Evolutionary conservation across 768 basidiomycete species (phyloP).

Genomic region (Gloeostereum incarnatum): DNA sequence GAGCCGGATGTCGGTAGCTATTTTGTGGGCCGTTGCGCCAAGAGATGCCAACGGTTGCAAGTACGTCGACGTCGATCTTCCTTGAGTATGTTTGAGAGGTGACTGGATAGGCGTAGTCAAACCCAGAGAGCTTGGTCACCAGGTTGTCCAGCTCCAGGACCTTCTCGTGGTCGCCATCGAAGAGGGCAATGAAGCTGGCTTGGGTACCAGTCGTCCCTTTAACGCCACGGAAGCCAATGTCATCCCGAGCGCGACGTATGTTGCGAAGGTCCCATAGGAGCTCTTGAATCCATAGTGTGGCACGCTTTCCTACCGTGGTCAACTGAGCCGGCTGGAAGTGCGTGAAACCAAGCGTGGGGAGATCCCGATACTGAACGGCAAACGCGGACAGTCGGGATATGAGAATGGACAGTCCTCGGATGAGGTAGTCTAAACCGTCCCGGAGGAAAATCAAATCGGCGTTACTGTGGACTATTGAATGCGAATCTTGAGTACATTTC

Average conservation of each 20-base stretch:
- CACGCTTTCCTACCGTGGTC: slow-evolving; percentile 95
- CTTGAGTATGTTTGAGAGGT: slow-evolving; percentile 98
- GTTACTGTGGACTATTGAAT: slow-evolving; percentile 47
- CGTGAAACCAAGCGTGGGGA: slow-evolving; percentile 95
- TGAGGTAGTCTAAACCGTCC: slow-evolving; percentile 73
- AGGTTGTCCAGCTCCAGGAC: slow-evolving; percentile 76
- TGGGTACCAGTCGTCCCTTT: slow-evolving; percentile 99
- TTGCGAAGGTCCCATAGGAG: slow-evolving; percentile 95
- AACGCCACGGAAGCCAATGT: slow-evolving; percentile 94
- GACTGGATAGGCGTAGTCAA: slow-evolving; percentile 92
- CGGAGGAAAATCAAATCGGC: slow-evolving; percentile 97
- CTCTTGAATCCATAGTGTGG: slow-evolving; percentile 94
- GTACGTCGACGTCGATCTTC: slow-evolving; percentile 92
- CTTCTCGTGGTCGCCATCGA: slow-evolving; percentile 93
- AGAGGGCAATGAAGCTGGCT: slow-evolving; percentile 88
- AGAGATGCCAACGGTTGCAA: slow-evolving; percentile 84
- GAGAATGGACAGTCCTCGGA: slow-evolving; percentile 81
- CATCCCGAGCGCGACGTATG: slow-evolving; percentile 79
- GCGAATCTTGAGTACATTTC: neutral
- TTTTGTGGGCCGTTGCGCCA: slow-evolving; percentile 96
- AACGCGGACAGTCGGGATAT: slow-evolving; percentile 85
- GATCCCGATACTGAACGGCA: slow-evolving; percentile 74
- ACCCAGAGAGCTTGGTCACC: slow-evolving; percentile 88
- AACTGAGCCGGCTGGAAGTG: slow-evolving; percentile 99
- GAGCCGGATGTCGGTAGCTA: slow-evolving; percentile 90